phyloP scores from a whole-genome alignment of 768 basidiomycete species.

The Tylopilus sp. region DNA sequence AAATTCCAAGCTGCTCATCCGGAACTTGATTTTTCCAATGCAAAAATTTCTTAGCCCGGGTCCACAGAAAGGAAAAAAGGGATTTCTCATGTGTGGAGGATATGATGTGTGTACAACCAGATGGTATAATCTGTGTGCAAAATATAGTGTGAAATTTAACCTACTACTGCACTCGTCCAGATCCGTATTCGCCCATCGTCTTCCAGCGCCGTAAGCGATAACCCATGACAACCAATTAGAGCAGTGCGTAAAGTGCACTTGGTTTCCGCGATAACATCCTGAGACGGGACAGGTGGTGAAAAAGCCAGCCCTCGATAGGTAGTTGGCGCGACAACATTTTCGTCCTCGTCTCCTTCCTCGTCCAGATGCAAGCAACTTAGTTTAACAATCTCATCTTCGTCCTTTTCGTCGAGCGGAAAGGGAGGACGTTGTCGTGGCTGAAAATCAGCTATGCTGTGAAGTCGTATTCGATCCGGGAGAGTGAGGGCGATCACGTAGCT shows the following conservation, averaged over 20 bases:
- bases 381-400: constrained; percentile 20
- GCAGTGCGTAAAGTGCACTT: constrained; percentile 35
- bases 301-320: constrained; percentile 3
- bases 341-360: constrained; percentile 27
- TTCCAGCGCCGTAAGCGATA: constrained; percentile 22
- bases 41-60: constrained; percentile 67
- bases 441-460: constrained; percentile 48
- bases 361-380: constrained; percentile 25
- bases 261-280: constrained; percentile 22
- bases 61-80: neutral
- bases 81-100: neutral
- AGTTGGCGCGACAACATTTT: constrained; percentile 5
- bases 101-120: neutral
- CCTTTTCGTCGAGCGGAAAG: constrained; percentile 36
- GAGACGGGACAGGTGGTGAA: constrained; percentile 16
- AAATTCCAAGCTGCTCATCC: constrained; percentile 91
- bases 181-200: constrained; percentile 22
- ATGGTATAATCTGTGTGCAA: neutral
- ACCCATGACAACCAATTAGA: constrained; percentile 42
- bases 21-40: constrained; percentile 92
- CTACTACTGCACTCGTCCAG: constrained; percentile 20
- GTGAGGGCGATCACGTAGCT: constrained; percentile 55
- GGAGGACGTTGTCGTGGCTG: constrained; percentile 39
- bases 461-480: constrained; percentile 35
- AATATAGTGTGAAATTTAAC: constrained; percentile 6